Percentiles rank a stretch among this genome's conserved stretches.
Evolutionary conservation across 2,329 filamentous ascomycete species (phyloP).

Genomic region (Metarhizium guizhouense): DNA sequence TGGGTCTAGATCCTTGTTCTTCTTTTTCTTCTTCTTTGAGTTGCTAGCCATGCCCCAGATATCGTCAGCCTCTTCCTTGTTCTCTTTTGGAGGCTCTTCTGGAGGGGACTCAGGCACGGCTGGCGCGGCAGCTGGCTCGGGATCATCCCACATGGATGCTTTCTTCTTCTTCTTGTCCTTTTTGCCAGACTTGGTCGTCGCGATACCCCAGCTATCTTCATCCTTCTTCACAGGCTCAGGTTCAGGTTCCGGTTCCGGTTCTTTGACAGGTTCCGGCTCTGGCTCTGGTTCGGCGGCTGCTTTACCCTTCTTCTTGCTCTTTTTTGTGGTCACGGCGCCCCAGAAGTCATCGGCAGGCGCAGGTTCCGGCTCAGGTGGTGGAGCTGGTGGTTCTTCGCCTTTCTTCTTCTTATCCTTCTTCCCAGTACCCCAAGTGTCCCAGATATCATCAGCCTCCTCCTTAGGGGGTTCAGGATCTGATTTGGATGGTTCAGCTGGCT

Average conservation of each 20-base stretch:
- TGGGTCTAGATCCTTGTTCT: conserved; percentile 5
- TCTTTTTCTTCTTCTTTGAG: conserved; percentile 15
- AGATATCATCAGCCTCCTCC: conserved; percentile 20
- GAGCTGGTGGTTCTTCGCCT: conserved; percentile 3
- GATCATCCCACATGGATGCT: conserved; percentile 14
- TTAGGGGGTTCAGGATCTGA: conserved; percentile 17
- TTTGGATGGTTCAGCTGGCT: conserved; percentile 13
- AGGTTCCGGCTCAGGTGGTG: background rate
- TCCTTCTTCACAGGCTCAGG: conserved; percentile 18
- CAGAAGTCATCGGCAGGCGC: background rate
- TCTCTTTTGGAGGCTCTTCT: conserved; percentile 6
- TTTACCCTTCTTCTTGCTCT: conserved; percentile 29
- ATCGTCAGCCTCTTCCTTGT: conserved; percentile 15
- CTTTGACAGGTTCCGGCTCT: conserved; percentile 16
- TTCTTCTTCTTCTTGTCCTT: conserved; percentile 22
- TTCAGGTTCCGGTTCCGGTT: conserved; percentile 14
- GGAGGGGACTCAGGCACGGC: background rate
- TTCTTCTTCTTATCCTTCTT: conserved; percentile 20
- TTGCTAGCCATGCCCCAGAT: conserved; percentile 16
- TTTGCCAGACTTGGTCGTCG: conserved; percentile 19
- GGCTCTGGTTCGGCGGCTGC: conserved; percentile 12
- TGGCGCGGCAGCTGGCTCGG: conserved; percentile 12
- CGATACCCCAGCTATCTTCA: conserved; percentile 21
- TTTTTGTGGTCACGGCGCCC: conserved; percentile 11
- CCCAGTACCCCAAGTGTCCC: conserved; percentile 19